Percentiles rank a stretch among this genome's conserved stretches.
phyloP scores from a whole-genome alignment of 163 green algal genomes.

The Scenedesmus sp. region DNA sequence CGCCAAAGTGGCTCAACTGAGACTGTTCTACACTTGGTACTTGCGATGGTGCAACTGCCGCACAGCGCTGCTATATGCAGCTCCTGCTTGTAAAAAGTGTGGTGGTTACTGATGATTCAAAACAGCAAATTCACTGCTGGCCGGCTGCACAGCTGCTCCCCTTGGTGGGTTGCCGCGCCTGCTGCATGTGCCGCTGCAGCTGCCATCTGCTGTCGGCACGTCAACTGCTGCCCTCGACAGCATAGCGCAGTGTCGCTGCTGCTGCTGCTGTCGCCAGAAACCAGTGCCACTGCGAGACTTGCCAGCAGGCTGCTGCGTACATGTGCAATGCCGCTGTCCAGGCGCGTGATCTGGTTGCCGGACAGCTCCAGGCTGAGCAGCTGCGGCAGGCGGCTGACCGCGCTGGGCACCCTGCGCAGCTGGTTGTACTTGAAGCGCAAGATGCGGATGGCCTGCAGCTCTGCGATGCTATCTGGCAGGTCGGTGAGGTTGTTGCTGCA shows the following conservation, averaged over 20 bases:
- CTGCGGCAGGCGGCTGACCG: conserved; percentile 62
- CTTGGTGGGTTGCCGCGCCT: not conserved
- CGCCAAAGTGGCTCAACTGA: not conserved
- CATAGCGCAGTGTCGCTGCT: not conserved
- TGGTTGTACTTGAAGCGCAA: conserved; percentile 84
- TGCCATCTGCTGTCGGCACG: too few species aligned
- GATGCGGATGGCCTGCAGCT: conserved; percentile 69
- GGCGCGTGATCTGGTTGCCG: conserved; percentile 77
- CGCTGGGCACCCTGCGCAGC: conserved; percentile 65
- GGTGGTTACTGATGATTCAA: not conserved
- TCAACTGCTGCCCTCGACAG: not conserved
- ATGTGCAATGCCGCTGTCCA: conserved; percentile 68
- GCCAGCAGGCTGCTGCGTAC: not conserved
- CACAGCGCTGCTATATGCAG: not conserved
- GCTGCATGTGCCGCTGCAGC: not conserved
- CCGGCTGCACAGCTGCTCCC: not conserved
- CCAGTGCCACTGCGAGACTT: not conserved
- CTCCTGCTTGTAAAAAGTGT: not conserved
- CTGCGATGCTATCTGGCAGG: conserved; percentile 72
- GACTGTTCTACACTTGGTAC: not conserved
- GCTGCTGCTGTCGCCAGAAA: too few species aligned
- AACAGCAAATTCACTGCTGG: not conserved
- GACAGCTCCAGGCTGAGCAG: conserved; percentile 75
- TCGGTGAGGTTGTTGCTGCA: conserved; percentile 77
- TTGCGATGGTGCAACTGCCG: not conserved